phyloP scores from a whole-genome alignment of 768 basidiomycete genomes.

The Mycena latifolia region DNA sequence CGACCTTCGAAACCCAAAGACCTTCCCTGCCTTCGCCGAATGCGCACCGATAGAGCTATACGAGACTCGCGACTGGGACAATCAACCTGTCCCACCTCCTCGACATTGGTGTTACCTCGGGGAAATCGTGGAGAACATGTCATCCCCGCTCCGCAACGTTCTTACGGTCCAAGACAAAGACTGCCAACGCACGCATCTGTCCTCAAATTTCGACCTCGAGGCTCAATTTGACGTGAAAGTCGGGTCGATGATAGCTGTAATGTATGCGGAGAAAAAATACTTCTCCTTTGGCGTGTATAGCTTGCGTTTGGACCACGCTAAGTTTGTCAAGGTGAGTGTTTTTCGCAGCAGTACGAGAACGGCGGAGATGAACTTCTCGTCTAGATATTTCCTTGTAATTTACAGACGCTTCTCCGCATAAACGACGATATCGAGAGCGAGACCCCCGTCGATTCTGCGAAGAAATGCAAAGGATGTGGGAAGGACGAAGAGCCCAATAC shows the following conservation, averaged over 20 bases:
- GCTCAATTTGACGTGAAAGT: conserved; percentile 27
- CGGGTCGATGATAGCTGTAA: conserved; percentile 26
- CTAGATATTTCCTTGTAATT: conserved; percentile 32
- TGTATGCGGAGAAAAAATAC: conserved; percentile 31
- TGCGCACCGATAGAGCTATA: conserved; percentile 23
- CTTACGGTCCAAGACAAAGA: conserved; percentile 21
- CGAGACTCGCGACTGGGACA: not conserved
- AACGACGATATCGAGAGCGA: conserved; percentile 34
- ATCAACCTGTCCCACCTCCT: conserved; percentile 1
- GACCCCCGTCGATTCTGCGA: conserved; percentile 6
- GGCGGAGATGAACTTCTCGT: too few relatives aligned
- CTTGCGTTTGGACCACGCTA: conserved; percentile 27
- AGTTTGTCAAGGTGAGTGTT: conserved; percentile 32
- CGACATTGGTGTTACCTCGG: conserved; percentile 36
- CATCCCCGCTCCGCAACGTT: not conserved
- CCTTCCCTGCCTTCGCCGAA: conserved; percentile 26
- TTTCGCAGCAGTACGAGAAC: too few relatives aligned
- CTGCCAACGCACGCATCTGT: not conserved
- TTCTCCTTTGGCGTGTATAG: conserved; percentile 13
- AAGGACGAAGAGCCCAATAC: conserved; percentile 26
- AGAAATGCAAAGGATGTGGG: conserved; percentile 32
- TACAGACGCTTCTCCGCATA: conserved; percentile 31
- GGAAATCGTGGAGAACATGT: conserved; percentile 21
- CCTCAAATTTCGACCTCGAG: conserved; percentile 13
- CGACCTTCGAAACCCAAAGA: conserved; percentile 29